Percentiles rank a stretch among this genome's conserved stretches.
These are phyloP conservation scores for Candida broadrunensis DNA, from an alignment of 805 yeast genomes.

Conservation along the genomic window DNA sequence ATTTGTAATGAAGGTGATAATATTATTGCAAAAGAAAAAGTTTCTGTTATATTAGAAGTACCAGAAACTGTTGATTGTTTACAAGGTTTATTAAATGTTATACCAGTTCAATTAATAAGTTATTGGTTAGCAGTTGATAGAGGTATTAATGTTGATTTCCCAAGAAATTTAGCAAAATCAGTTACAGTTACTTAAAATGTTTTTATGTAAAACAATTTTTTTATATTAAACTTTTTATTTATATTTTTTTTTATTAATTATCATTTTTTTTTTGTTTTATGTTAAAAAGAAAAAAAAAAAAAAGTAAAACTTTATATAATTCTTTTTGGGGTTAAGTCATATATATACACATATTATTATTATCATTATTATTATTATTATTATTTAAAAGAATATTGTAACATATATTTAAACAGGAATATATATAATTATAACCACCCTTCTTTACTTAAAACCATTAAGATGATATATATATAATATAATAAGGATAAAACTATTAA, in stretches of 20 bases:
- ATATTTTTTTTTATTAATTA: not conserved
- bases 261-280: no score
- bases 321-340: not conserved
- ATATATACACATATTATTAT: no score
- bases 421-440: no score
- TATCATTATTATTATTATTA: not conserved
- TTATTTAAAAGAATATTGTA: not conserved
- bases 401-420: not conserved
- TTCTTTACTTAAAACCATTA: no score
- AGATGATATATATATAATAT: no score
- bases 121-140: conserved; percentile 95
- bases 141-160: conserved; percentile 97
- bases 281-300: not conserved
- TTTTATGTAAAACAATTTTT: no score
- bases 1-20: conserved; percentile 83
- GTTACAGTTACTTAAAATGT: conserved; percentile 83
- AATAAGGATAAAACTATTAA: no score
- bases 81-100: conserved; percentile 92
- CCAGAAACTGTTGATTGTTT: conserved; percentile 96
- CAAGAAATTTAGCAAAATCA: conserved; percentile 96
- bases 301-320: not conserved
- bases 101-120: conserved; percentile 93
- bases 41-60: conserved; percentile 75
- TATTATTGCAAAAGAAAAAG: conserved; percentile 52
- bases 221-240: no score